Conservation (phyloP, 768 basidiomycete genomes). For the Paxillus involutus region DNA sequence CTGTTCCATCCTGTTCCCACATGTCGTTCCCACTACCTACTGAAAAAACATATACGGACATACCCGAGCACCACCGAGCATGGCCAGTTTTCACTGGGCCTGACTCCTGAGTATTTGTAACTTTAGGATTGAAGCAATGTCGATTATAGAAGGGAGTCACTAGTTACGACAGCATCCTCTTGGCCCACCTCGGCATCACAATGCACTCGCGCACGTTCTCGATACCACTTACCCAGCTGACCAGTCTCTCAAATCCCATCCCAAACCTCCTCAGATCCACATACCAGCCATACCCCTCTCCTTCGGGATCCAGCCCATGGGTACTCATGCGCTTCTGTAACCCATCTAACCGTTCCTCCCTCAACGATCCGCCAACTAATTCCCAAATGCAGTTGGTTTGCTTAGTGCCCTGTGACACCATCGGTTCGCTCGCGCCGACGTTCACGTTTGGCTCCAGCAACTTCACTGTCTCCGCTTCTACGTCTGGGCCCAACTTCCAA, state of each 20-base stretch:
- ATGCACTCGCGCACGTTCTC: constrained; percentile 93
- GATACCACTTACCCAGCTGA: constrained; percentile 84
- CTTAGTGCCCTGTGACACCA: constrained; percentile 33
- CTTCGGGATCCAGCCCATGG: constrained; percentile 43
- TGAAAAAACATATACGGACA: too few species aligned
- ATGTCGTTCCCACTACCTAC: too few species aligned
- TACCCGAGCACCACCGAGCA: too few species aligned
- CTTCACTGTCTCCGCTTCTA: constrained; percentile 36
- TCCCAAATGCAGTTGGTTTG: constrained; percentile 69
- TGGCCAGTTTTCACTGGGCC: too few species aligned
- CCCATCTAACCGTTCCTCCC: constrained; percentile 68
- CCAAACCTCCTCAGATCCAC: constrained; percentile 82
- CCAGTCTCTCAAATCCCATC: constrained; percentile 89
- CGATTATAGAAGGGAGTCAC: too few species aligned
- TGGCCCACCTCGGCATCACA: constrained; percentile 88
- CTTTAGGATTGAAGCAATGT: too few species aligned
- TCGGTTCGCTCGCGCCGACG: constrained; percentile 25
- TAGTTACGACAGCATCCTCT: constrained; percentile 69
- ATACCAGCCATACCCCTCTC: constrained; percentile 65
- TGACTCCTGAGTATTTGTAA: too few species aligned
- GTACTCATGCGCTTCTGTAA: constrained; percentile 51
- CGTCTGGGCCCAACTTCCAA: constrained; percentile 36
- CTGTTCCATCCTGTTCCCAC: too few species aligned
- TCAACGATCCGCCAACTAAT: constrained; percentile 86
- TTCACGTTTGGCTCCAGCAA: constrained; percentile 39